phyloP scores from a whole-genome alignment of 768 basidiomycete species.

The Cantharellus cinnabarinus region DNA sequence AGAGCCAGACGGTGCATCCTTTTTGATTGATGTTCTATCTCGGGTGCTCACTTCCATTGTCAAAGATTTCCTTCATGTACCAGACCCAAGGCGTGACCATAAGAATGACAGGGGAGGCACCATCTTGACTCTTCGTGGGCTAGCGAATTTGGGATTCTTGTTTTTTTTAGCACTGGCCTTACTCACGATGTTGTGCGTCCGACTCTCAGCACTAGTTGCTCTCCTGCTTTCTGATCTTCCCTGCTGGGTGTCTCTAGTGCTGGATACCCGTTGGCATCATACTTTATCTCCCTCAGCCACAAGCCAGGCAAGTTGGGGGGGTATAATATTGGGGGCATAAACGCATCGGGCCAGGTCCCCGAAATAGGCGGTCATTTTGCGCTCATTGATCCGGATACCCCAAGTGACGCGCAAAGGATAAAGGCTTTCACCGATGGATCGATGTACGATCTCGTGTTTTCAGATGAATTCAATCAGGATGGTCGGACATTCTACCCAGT shows the following conservation, averaged over 20 bases:
- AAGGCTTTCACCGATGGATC: conserved; percentile 17
- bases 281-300: conserved; percentile 7
- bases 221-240: not conserved
- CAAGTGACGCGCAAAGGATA: conserved; percentile 11
- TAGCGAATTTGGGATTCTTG: conserved; percentile 19
- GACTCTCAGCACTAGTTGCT: not conserved
- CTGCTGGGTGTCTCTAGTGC: conserved; percentile 9
- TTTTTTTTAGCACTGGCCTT: conserved; percentile 13
- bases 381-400: conserved; percentile 20
- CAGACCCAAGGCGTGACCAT: conserved; percentile 8
- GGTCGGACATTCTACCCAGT: conserved; percentile 12
- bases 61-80: conserved; percentile 2
- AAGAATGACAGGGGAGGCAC: conserved; percentile 17
- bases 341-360: conserved; percentile 20
- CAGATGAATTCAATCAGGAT: conserved; percentile 21
- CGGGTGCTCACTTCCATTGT: not conserved
- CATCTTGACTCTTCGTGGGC: conserved; percentile 19
- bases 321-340: conserved; percentile 23
- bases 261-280: conserved; percentile 19
- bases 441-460: conserved; percentile 17
- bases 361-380: conserved; percentile 14
- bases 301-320: conserved; percentile 13
- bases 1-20: not conserved
- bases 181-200: conserved; percentile 14
- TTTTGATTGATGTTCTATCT: not conserved